Conservation (phyloP, 2,329 filamentous ascomycete species). For the Beauveria brongniartii region DNA sequence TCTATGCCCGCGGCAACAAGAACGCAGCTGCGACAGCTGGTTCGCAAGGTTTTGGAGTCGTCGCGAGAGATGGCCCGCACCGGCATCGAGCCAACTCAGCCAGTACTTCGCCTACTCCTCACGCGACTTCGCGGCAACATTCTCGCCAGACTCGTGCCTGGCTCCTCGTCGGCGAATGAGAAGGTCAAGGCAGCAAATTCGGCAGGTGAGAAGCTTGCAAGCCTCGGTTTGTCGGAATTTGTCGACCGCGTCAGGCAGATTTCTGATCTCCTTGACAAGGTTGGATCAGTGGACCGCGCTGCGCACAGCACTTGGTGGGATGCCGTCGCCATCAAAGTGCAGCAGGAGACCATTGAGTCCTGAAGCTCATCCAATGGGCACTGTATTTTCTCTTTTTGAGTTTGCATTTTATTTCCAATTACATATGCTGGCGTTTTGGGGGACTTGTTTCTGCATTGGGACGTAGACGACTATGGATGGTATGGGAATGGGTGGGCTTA, state of each 20-base stretch:
- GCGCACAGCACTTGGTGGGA: constrained; percentile 67
- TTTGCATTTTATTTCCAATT: not conserved
- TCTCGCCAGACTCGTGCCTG: constrained; percentile 54
- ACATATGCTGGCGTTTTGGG: not conserved
- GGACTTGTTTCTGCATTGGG: not conserved
- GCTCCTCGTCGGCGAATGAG: constrained; percentile 60
- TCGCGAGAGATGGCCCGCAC: constrained; percentile 36
- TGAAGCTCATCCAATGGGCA: not conserved
- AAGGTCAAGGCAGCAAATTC: constrained; percentile 61
- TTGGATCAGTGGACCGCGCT: constrained; percentile 59
- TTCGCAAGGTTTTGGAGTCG: constrained; percentile 47
- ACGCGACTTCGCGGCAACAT: constrained; percentile 61
- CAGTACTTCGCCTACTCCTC: constrained; percentile 58
- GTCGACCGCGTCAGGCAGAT: constrained; percentile 60
- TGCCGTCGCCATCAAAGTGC: constrained; percentile 49
- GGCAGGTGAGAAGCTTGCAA: constrained; percentile 61
- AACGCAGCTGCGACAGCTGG: constrained; percentile 48
- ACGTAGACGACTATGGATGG: not conserved
- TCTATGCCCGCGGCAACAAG: constrained; percentile 59
- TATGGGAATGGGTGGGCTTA: not conserved
- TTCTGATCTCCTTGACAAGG: constrained; percentile 57
- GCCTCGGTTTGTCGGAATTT: constrained; percentile 65
- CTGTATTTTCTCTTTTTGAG: not conserved
- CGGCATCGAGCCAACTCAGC: constrained; percentile 40
- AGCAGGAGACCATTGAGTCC: constrained; percentile 29